Evolutionary conservation across 1,284 basidiomycete genomes (phyloP).

Genomic region (Apiotrichum brassicae): DNA sequence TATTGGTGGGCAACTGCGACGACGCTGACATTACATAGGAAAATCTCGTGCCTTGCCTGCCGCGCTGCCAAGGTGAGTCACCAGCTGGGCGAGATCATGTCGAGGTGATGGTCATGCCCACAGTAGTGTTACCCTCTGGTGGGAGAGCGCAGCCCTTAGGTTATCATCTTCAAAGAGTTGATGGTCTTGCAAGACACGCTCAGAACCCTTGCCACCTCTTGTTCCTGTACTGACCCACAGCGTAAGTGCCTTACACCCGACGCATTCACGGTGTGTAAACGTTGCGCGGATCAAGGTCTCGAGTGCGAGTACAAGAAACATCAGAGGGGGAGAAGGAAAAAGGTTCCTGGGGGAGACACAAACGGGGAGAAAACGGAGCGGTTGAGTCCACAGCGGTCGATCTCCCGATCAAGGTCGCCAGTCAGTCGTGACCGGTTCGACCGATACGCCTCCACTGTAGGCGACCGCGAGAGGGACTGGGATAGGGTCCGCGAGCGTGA

Average conservation of each 20-base stretch:
- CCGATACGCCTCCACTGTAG: neutral
- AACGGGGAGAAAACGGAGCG: neutral
- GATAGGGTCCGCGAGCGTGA: neutral
- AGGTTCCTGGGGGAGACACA: constrained; percentile 6
- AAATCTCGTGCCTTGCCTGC: constrained; percentile 25
- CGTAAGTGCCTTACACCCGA: constrained; percentile 27
- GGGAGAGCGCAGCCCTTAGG: neutral
- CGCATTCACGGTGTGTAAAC: constrained; percentile 20
- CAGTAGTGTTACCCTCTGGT: no score
- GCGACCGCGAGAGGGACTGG: no score
- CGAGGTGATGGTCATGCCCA: no score
- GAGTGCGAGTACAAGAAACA: constrained; percentile 29
- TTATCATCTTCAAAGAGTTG: no score
- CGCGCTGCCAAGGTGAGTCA: constrained; percentile 24
- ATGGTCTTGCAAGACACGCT: no score
- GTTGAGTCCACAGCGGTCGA: neutral
- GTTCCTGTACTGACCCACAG: constrained; percentile 13
- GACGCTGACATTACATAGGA: no score
- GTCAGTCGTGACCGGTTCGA: neutral
- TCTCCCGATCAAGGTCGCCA: constrained; percentile 4
- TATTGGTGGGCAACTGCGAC: no score
- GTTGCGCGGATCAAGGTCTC: constrained; percentile 21
- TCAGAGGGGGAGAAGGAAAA: constrained; percentile 21
- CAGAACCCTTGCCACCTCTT: no score
- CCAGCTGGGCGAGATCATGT: no score